Conservation (phyloP, 139 green algal genomes). For the Auxenochlorella pyrenoidosa region DNA sequence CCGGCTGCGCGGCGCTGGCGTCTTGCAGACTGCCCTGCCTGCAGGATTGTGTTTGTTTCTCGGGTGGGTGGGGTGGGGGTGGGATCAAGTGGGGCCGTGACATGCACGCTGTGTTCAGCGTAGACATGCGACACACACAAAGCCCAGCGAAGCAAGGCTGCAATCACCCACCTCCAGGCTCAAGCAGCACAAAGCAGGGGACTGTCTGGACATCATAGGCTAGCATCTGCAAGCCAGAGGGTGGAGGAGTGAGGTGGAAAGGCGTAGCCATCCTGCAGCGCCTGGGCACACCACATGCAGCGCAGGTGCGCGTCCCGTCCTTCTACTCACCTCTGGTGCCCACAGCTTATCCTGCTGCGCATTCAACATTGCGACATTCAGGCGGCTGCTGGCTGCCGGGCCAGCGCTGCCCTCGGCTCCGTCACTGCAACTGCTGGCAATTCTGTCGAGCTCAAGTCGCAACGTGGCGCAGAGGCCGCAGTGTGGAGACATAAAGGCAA, state of each 20-base stretch:
- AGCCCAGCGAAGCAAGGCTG: background rate
- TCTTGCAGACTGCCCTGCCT: slow-evolving; percentile 31
- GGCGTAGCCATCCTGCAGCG: too few relatives aligned
- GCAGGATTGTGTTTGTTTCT: too few relatives aligned
- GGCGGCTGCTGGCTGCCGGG: background rate
- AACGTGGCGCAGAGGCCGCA: slow-evolving; percentile 24
- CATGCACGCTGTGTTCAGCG: background rate
- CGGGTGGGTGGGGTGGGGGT: too few relatives aligned
- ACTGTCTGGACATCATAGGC: slow-evolving; percentile 55
- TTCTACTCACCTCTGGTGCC: slow-evolving; percentile 34
- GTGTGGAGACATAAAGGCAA: slow-evolving; percentile 11
- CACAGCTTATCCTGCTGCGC: slow-evolving; percentile 31
- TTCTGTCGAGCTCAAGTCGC: background rate
- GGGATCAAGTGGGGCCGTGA: too few relatives aligned
- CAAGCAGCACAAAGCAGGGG: slow-evolving; percentile 61
- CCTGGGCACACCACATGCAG: too few relatives aligned
- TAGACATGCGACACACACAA: background rate
- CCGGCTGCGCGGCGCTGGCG: slow-evolving; percentile 6
- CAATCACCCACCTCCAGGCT: slow-evolving; percentile 11
- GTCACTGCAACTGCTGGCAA: background rate
- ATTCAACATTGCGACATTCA: slow-evolving; percentile 31
- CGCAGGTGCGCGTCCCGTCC: too few relatives aligned
- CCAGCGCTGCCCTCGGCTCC: background rate
- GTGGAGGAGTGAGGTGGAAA: too few relatives aligned
- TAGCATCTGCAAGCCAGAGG: slow-evolving; percentile 45